Evolutionary conservation across 108 stramenopile species (phyloP).

Genomic region (Parmales sp.): DNA sequence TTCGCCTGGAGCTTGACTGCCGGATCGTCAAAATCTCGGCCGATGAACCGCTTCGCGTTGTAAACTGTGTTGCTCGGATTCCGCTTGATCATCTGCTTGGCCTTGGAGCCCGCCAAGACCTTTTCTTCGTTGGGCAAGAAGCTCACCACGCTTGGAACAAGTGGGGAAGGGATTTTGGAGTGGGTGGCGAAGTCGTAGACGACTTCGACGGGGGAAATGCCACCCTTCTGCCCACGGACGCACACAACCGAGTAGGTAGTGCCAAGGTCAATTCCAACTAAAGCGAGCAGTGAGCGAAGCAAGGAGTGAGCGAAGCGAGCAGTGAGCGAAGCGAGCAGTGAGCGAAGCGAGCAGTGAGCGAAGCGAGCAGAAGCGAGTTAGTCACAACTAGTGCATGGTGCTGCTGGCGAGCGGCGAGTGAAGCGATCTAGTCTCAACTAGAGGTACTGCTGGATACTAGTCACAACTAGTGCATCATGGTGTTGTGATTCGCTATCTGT

Average conservation of each 20-base stretch:
- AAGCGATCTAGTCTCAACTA: too few species aligned
- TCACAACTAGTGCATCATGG: too few species aligned
- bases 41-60: slow-evolving; percentile 44
- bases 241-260: slow-evolving; percentile 46
- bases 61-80: slow-evolving; percentile 21
- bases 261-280: slow-evolving; percentile 35
- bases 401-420: too few species aligned
- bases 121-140: slow-evolving; percentile 19
- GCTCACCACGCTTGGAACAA: slow-evolving; percentile 17
- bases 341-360: too few species aligned
- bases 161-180: neutral
- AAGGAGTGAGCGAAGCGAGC: too few species aligned
- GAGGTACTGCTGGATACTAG: too few species aligned
- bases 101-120: slow-evolving; percentile 30
- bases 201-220: slow-evolving; percentile 24
- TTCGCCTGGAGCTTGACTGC: slow-evolving; percentile 22
- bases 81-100: slow-evolving; percentile 17
- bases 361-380: too few species aligned
- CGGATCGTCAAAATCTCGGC: slow-evolving; percentile 11
- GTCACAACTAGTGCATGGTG: too few species aligned
- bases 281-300: too few species aligned
- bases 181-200: slow-evolving; percentile 16
- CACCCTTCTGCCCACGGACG: slow-evolving; percentile 1
- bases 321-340: too few species aligned
- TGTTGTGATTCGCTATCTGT: too few species aligned